Base-by-base conservation (phyloP, 1,284 basidiomycete species). In the Sporisorium sorghi region DNA sequence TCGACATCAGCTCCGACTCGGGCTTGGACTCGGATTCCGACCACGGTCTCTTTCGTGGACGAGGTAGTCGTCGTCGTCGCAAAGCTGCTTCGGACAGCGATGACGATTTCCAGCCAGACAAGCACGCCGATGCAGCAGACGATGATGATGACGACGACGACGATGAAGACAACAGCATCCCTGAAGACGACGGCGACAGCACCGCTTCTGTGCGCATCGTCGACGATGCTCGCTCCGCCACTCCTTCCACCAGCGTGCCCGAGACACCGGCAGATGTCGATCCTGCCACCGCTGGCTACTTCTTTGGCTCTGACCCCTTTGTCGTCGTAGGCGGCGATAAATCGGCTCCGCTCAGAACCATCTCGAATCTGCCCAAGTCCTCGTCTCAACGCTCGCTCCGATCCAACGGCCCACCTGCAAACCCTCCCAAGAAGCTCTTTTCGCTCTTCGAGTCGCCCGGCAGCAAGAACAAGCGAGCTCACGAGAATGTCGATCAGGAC, bases 211-310 rank as follows among this genome's bases (percentile, higher is more conserved):
- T 33, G 3, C 43, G 26, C 11, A 39, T 44, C 10, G 9, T 3
- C 7, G 54, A 50, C 17, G 57, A 53, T 0, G 40, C 14, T 12
- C 33, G 57, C 11, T 60, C 61, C 10, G 47, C 48, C 3, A 60
- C 61, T 1, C 61, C 61, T 0, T 58, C 57, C 1, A 61, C 58
- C 46, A 65, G 63, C 51, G 39, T 63, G 32, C 65, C 65, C 17
- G 65, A 69, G 15, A 73, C 71, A 5, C 71, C 71, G 7, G 71
- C 58, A 17, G 60, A 68, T n/a, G 30, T 21, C 12, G 53, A 58
- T 30, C n/a, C 53, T 2, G 30, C 43, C 24, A 19, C 14, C 5
- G 9, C 19, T 17, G 70, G 70, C 52, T 70, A 63, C 49, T 51
- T 59, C 19, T 63, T 37, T 26, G 72, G 72, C 23, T 63, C 66